These are phyloP conservation scores for Ophiostoma angusticollis DNA, from an alignment of 2,329 filamentous ascomycete genomes.

Conservation along the genomic window DNA sequence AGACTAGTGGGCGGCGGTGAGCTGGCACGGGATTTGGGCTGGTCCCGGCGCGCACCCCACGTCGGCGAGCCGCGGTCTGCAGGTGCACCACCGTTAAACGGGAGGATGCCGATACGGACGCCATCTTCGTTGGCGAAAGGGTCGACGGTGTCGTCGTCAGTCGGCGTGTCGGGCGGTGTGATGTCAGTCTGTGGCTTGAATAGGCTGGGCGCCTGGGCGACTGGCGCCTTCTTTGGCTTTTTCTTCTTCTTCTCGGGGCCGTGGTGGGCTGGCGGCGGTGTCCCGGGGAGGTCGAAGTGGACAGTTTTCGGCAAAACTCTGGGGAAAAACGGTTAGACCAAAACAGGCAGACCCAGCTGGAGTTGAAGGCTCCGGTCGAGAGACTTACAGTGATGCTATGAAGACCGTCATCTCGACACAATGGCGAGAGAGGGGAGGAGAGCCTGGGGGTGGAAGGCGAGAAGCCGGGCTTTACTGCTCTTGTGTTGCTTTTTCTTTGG, in stretches of 20 bases:
- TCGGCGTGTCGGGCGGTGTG: conserved; percentile 44
- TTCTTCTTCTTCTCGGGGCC: conserved; percentile 14
- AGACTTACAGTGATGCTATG: conserved; percentile 30
- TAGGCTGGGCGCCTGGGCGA: conserved; percentile 36
- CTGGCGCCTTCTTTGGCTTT: conserved; percentile 16
- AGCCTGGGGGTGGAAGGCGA: neutral
- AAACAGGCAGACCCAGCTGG: too few relatives aligned
- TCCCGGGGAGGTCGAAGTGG: conserved; percentile 62
- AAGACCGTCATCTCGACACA: conserved; percentile 24
- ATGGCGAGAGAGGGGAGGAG: too few relatives aligned
- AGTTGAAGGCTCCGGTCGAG: too few relatives aligned
- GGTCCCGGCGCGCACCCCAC: conserved; percentile 65
- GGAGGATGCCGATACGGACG: conserved; percentile 40
- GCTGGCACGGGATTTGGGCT: conserved; percentile 63
- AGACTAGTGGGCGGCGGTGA: conserved; percentile 66
- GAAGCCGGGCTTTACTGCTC: too few relatives aligned
- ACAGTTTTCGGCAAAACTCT: conserved; percentile 90
- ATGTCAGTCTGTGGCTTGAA: conserved; percentile 36
- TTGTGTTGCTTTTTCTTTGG: neutral
- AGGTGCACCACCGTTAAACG: conserved; percentile 37
- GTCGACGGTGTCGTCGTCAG: conserved; percentile 32
- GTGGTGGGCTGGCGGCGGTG: conserved; percentile 24
- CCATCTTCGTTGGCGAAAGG: conserved; percentile 47
- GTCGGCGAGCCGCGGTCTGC: conserved; percentile 63
- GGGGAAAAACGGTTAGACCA: conserved; percentile 7